A percentile compares a stretch with the other conserved stretches of the same genome.
These are phyloP conservation scores for Citrus cavaleriei DNA, from an alignment of 345 rosid species.

Conservation along the genomic window DNA sequence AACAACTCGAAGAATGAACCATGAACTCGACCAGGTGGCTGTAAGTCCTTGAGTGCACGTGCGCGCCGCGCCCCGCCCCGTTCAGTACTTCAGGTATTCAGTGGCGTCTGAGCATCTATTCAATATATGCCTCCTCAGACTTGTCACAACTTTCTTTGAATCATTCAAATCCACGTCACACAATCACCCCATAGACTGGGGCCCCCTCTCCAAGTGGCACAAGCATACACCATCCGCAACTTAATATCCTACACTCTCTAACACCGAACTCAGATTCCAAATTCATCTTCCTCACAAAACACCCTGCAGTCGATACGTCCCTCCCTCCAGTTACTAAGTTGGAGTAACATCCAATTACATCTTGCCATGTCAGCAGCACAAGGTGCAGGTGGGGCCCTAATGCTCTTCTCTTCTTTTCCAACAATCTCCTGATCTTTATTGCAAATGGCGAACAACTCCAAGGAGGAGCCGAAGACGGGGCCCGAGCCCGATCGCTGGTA, in stretches of 20 bases:
- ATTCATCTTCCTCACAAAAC: background rate
- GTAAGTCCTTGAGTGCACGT: background rate
- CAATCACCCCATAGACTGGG: too few species aligned
- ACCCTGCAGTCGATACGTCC: background rate
- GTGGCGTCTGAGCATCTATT: background rate
- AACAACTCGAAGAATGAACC: too few species aligned
- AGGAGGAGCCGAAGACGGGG: slow-evolving; percentile 60
- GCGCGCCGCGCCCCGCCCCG: background rate
- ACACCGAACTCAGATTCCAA: background rate
- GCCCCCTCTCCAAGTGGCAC: background rate
- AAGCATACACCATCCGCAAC: too few species aligned
- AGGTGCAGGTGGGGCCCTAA: background rate
- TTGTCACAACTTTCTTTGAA: too few species aligned
- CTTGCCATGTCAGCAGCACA: slow-evolving; percentile 20
- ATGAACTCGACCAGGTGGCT: too few species aligned
- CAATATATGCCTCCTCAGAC: background rate
- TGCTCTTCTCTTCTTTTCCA: background rate
- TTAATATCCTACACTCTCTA: background rate
- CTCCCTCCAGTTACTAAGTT: background rate
- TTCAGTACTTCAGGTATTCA: background rate
- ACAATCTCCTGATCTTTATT: slow-evolving; percentile 10
- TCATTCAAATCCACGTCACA: too few species aligned
- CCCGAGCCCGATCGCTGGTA: slow-evolving; percentile 83
- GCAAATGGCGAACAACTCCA: slow-evolving; percentile 55
- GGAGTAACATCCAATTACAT: background rate